Evolutionary conservation across 805 yeast species (phyloP), one percentile per base, ranked within the genome.

Genomic region (Spencermartinsiella europaea): DNA sequence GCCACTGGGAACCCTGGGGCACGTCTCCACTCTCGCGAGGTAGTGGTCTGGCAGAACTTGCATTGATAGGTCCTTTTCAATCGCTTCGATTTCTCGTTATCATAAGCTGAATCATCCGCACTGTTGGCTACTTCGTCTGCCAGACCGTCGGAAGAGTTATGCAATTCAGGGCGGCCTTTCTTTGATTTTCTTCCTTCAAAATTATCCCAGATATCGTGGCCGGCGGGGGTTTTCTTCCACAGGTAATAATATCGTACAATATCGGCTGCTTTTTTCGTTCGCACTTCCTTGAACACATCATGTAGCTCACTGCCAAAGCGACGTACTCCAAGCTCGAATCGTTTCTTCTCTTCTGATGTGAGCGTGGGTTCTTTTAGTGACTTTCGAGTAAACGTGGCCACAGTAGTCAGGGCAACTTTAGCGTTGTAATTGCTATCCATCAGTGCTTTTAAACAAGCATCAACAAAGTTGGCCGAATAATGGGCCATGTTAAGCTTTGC

Each of bases 181-280:
- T 65, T 19, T 59, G 49, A 38, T 35, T 73, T 64, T 43, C 95
- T 66, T 0, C 93, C 95, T 37, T 80, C 81, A 59, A 67, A 86
- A 58, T 82, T 80, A 31, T 87, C 95, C 95, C 97, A 86, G 15
- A 88, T 84, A 36, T 62, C 60, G 51, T 76, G 80, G 0, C 97
- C 97, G 38, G 73, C 72, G 25, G 75, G 69, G 0, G 95, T 83
- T 62, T 90, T 90, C 65, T 90, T 90, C 98, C 98, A 91, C 44
- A 87, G 68, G 58, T 91, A 91, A 59, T 88, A 91, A 61, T 74
- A 89, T 47, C 97, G 67, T 1, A 91, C 98, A 52, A 89, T 72
- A 82, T 83, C 85, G 0, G 90, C 76, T 46, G 80, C 69, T 0
- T 88, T 70, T 56, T 85, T 95, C 0, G 89, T 75, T 25, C 75